Evolutionary conservation across 1,284 basidiomycete species (phyloP).

Genomic region (Mycena citricolor): DNA sequence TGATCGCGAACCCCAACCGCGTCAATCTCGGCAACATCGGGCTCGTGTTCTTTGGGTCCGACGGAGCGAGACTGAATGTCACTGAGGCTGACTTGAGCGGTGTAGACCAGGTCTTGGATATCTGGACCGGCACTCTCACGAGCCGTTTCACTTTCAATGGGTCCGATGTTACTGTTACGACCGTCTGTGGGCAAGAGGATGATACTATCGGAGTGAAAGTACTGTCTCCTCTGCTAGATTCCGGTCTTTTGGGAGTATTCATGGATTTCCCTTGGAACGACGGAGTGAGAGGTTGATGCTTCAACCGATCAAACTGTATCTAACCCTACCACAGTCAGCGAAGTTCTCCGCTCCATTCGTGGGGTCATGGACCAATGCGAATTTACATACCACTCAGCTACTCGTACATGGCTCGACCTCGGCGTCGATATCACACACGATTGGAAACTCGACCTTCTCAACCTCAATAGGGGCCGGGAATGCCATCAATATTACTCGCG

Average conservation of each 20-base stretch:
- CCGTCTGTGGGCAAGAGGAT: slow-evolving; percentile 39
- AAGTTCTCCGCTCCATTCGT: slow-evolving; percentile 63
- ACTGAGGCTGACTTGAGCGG: slow-evolving; percentile 40
- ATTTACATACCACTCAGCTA: slow-evolving; percentile 48
- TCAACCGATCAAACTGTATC: not conserved
- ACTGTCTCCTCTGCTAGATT: slow-evolving; percentile 39
- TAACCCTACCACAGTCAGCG: slow-evolving; percentile 1
- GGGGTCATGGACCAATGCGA: slow-evolving; percentile 46
- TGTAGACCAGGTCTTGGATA: slow-evolving; percentile 45
- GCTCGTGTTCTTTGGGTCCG: slow-evolving; percentile 40
- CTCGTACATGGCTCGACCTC: slow-evolving; percentile 25
- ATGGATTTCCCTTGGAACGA: slow-evolving; percentile 67
- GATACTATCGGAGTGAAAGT: slow-evolving; percentile 44
- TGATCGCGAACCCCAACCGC: slow-evolving; percentile 58
- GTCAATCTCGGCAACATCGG: slow-evolving; percentile 55
- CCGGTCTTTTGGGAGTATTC: slow-evolving; percentile 47
- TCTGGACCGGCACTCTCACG: slow-evolving; percentile 54
- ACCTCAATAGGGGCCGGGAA: slow-evolving; percentile 46
- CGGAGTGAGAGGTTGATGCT: slow-evolving; percentile 32
- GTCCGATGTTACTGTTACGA: slow-evolving; percentile 38
- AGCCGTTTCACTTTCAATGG: slow-evolving; percentile 45
- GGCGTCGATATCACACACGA: slow-evolving; percentile 44
- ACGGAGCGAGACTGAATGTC: slow-evolving; percentile 34
- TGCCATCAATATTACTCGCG: slow-evolving; percentile 41
- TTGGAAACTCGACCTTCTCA: slow-evolving; percentile 43